phyloP scores from a whole-genome alignment of 441 rosid genomes.

The Corymbia calophylla region DNA sequence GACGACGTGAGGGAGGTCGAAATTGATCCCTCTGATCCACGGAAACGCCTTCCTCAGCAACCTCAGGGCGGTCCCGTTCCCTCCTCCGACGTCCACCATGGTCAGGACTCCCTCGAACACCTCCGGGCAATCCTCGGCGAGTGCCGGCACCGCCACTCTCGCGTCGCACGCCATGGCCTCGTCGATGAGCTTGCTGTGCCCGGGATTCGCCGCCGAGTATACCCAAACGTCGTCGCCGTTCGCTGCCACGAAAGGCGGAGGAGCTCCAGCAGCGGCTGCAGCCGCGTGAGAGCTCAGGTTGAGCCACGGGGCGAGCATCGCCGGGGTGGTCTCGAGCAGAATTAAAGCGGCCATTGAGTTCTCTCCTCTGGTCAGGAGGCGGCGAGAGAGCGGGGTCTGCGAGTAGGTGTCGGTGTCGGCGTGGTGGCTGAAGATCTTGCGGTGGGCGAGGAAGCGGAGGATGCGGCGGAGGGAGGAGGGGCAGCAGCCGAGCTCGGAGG shows the following conservation, averaged over 20 bases:
- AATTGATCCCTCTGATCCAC: slow-evolving; percentile 49
- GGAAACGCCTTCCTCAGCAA: slow-evolving; percentile 49
- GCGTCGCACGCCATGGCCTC: slow-evolving; percentile 66
- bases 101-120: slow-evolving; percentile 44
- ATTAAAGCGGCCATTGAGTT: slow-evolving; percentile 32
- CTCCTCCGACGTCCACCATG: slow-evolving; percentile 73
- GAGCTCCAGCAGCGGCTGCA: background rate
- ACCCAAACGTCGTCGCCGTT: slow-evolving; percentile 53
- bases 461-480: slow-evolving; percentile 43
- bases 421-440: slow-evolving; percentile 22
- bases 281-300: slow-evolving; percentile 28
- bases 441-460: slow-evolving; percentile 56
- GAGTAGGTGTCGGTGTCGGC: slow-evolving; percentile 16
- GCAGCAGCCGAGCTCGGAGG: slow-evolving; percentile 37
- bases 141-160: slow-evolving; percentile 25
- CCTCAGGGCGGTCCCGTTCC: slow-evolving; percentile 46
- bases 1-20: slow-evolving; percentile 65
- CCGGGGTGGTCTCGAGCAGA: slow-evolving; percentile 36
- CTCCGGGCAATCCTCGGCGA: slow-evolving; percentile 31
- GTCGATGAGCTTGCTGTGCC: slow-evolving; percentile 27
- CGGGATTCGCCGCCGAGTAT: slow-evolving; percentile 27
- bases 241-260: slow-evolving; percentile 34
- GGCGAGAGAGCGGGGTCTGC: slow-evolving; percentile 56
- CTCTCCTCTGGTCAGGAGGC: slow-evolving; percentile 23
- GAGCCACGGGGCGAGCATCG: slow-evolving; percentile 58